These are phyloP conservation scores for Asterionellopsis glacialis DNA, from an alignment of 108 stramenopile species.

Conservation along the genomic window DNA sequence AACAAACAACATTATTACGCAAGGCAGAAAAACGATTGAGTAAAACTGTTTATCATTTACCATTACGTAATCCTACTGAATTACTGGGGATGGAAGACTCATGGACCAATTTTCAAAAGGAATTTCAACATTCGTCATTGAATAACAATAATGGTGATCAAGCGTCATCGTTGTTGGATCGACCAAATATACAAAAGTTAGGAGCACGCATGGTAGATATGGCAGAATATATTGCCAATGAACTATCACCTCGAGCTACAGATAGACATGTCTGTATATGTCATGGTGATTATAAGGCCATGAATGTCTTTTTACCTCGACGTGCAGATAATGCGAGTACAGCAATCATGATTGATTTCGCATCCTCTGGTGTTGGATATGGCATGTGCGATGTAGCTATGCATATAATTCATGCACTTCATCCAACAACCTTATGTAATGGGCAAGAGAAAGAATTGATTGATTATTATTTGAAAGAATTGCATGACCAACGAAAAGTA, in stretches of 20 bases:
- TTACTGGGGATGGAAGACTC: conserved; percentile 38
- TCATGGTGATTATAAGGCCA: conserved; percentile 79
- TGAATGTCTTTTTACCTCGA: conserved; percentile 71
- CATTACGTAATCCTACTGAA: conserved; percentile 68
- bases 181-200: conserved; percentile 22
- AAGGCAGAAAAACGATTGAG: conserved; percentile 39
- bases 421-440: not conserved
- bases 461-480: not conserved
- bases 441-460: conserved; percentile 16
- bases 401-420: conserved; percentile 69
- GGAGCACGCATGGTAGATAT: conserved; percentile 43
- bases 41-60: conserved; percentile 55
- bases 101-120: conserved; percentile 51
- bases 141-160: not conserved
- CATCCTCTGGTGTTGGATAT: conserved; percentile 66
- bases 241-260: conserved; percentile 46
- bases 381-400: conserved; percentile 78
- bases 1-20: conserved; percentile 38
- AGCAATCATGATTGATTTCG: conserved; percentile 73
- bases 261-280: conserved; percentile 58
- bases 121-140: conserved; percentile 20
- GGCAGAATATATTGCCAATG: conserved; percentile 55
- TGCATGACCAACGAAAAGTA: no score
- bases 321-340: conserved; percentile 4
- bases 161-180: not conserved